phyloP scores from a whole-genome alignment of 1,284 basidiomycete genomes.

The Tetrapyrgos nigripes region DNA sequence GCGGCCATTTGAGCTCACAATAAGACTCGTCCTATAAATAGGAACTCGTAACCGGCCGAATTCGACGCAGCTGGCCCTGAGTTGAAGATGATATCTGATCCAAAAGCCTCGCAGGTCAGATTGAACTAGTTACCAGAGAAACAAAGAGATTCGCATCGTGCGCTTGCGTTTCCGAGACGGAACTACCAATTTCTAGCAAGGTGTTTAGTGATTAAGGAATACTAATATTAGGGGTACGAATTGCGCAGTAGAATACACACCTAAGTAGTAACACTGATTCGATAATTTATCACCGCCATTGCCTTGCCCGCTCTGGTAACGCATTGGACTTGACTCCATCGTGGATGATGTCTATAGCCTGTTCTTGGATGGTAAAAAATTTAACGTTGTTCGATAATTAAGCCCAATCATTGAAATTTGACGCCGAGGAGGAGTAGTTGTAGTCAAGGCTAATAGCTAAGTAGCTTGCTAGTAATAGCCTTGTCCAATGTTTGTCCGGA shows the following conservation, averaged over 20 bases:
- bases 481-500: too few species aligned
- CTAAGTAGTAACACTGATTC: conserved; percentile 15
- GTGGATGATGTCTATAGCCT: conserved; percentile 68
- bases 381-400: too few species aligned
- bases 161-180: conserved; percentile 47
- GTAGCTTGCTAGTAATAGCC: too few species aligned
- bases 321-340: conserved; percentile 65
- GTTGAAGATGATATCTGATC: conserved; percentile 40
- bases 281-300: conserved; percentile 27
- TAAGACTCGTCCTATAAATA: too few species aligned
- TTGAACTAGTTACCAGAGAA: conserved; percentile 51
- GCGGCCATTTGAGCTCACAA: too few species aligned
- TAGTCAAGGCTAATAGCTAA: too few species aligned
- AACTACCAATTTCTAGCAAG: conserved; percentile 33
- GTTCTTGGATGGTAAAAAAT: too few species aligned
- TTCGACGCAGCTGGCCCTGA: conserved; percentile 14
- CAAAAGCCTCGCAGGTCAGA: conserved; percentile 61
- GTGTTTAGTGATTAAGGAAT: not conserved
- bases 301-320: conserved; percentile 25
- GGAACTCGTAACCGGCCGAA: too few species aligned
- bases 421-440: too few species aligned
- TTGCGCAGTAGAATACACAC: conserved; percentile 5
- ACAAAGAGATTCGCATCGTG: conserved; percentile 50
- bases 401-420: too few species aligned
- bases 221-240: not conserved